Evolutionary conservation across 2,329 filamentous ascomycete species (phyloP), one percentile per base, ranked within the genome.

Genomic region (Colletotrichum costaricense): DNA sequence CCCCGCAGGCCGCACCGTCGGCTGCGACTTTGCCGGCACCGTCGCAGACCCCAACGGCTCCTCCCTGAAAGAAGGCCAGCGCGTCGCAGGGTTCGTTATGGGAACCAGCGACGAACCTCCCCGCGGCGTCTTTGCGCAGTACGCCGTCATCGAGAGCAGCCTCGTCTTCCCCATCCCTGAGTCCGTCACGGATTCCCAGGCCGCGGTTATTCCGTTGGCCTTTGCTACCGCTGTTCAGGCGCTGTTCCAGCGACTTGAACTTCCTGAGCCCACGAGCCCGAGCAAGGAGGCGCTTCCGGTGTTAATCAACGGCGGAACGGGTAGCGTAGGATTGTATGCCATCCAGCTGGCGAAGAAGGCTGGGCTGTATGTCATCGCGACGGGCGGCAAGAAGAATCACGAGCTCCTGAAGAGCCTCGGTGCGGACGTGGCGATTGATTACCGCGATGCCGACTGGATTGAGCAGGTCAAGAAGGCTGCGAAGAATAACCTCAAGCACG

Each of bases 361-460:
- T 11, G 73, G 73, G 2, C 19, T 73, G 1, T 33, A 8, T 30
- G 73, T 75, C n/a, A 72, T 75, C 16, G 69, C 72, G 7, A 74
- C 72, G 0, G 72, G 62, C 5, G 57, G 63, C 63, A 77, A 80
- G 5, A 73, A 73, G 28, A 86, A 87, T 75, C 80, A 80, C 54
- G 82, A 79, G 1, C 81, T 85, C 4, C 80, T 86, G 22, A 79
- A 79, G 70, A 78, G 77, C 1, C 81, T 85, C 3, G 88, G 88
- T n/a, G 88, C 87, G 9, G 84, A 84, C 24, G 77, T 79, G 6
- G 82, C 80, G 19, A 85, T 88, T 68, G 86, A 90, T 80, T 87
- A 89, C 79, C 79, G 77, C 35, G 74, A 74, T 3, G 60, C 56
- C 24, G 58, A 74, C 52, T 74, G 72, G 72, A 14, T 68, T 4